A percentile compares a stretch with the other conserved stretches of the same genome.
phyloP scores from a whole-genome alignment of 768 basidiomycete species.

The Myochromella boudieri region DNA sequence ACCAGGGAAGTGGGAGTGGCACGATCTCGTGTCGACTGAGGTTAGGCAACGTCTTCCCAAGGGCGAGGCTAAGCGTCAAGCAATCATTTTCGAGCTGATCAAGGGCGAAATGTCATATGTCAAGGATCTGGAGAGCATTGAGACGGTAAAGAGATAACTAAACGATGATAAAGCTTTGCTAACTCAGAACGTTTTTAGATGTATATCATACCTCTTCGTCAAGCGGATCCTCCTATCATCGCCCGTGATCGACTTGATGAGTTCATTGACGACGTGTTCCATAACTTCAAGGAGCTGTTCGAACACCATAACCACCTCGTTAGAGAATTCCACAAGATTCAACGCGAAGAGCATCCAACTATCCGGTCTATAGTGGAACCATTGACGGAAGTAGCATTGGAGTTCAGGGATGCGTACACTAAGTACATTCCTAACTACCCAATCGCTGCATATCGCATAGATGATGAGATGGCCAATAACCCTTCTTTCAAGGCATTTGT shows the following conservation, averaged over 20 bases:
- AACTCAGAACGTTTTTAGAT: conserved; percentile 46
- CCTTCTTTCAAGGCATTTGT: conserved; percentile 78
- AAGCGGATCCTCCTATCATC: conserved; percentile 76
- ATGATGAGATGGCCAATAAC: conserved; percentile 85
- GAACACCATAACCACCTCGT: conserved; percentile 75
- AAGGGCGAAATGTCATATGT: conserved; percentile 96
- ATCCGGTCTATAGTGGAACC: conserved; percentile 82
- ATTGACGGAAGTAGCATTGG: conserved; percentile 84
- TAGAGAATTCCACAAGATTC: conserved; percentile 80
- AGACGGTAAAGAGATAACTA: conserved; percentile 50
- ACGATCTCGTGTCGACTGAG: conserved; percentile 78
- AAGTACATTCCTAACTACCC: conserved; percentile 94
- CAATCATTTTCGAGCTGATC: conserved; percentile 94
- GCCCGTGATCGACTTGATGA: conserved; percentile 63
- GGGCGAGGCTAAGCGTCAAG: conserved; percentile 79
- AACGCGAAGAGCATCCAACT: conserved; percentile 82
- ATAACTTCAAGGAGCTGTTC: conserved; percentile 79
- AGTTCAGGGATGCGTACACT: conserved; percentile 91
- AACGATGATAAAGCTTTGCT: neutral
- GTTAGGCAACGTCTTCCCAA: conserved; percentile 60
- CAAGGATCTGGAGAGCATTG: conserved; percentile 85
- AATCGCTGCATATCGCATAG: conserved; percentile 83
- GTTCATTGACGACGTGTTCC: conserved; percentile 87
- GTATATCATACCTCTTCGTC: conserved; percentile 75
- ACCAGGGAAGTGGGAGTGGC: conserved; percentile 86